These are phyloP conservation scores for Pythium sukuiense DNA, from an alignment of 352 stramenopile genomes.

Conservation along the genomic window DNA sequence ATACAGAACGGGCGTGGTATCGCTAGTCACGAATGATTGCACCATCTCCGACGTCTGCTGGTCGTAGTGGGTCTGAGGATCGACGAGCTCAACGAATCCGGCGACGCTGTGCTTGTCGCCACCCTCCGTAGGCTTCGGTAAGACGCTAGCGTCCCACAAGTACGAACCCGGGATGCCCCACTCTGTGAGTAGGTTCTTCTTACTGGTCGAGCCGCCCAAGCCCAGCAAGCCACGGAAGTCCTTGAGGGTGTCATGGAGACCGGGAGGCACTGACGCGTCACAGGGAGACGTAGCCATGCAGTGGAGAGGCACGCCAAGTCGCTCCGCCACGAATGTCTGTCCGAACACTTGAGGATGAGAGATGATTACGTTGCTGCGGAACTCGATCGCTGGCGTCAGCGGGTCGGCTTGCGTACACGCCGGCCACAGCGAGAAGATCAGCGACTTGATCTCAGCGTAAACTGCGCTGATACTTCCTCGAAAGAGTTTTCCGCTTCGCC, in stretches of 20 bases:
- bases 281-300: slow-evolving; percentile 45
- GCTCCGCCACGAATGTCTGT: slow-evolving; percentile 59
- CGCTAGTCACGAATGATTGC: slow-evolving; percentile 33
- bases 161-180: slow-evolving; percentile 74
- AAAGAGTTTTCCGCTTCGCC: slow-evolving; percentile 35
- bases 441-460: slow-evolving; percentile 49
- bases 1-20: slow-evolving; percentile 37
- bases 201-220: background rate
- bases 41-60: slow-evolving; percentile 15
- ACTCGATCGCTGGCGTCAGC: slow-evolving; percentile 37
- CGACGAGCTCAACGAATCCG: slow-evolving; percentile 44
- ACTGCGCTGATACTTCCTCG: slow-evolving; percentile 33
- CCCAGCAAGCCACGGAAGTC: background rate
- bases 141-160: slow-evolving; percentile 57
- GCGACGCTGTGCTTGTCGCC: slow-evolving; percentile 48
- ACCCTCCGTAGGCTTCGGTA: slow-evolving; percentile 68
- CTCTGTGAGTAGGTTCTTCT: slow-evolving; percentile 13
- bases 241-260: background rate
- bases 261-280: slow-evolving; percentile 30
- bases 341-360: slow-evolving; percentile 65
- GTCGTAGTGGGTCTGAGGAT: background rate
- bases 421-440: slow-evolving; percentile 66
- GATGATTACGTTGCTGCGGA: slow-evolving; percentile 69
- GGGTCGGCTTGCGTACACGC: slow-evolving; percentile 51
- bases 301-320: slow-evolving; percentile 69